phyloP scores from a whole-genome alignment of 257 asterid genomes.

The Lithospermum erythrorhizon region DNA sequence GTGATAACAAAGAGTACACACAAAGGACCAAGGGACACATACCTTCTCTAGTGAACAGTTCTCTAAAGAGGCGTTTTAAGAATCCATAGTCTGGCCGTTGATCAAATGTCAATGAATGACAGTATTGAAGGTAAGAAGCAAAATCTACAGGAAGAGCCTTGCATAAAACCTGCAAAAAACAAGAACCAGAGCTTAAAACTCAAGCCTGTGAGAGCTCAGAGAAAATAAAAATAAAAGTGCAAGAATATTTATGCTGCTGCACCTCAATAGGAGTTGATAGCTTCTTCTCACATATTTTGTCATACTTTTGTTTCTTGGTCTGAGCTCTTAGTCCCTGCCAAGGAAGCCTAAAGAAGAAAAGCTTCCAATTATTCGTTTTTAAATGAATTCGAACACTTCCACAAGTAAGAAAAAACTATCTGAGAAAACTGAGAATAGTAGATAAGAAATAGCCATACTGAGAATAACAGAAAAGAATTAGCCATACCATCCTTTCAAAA shows the following conservation, averaged over 20 bases:
- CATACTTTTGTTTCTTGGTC: slow-evolving; percentile 34
- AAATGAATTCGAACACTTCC: background rate
- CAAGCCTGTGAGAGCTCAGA: background rate
- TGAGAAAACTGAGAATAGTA: background rate
- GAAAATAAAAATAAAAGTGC: no score
- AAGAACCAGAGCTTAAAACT: background rate
- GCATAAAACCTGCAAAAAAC: slow-evolving; percentile 22
- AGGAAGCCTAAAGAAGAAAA: slow-evolving; percentile 25
- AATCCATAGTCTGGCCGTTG: slow-evolving; percentile 34
- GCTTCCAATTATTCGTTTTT: background rate
- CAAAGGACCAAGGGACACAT: background rate
- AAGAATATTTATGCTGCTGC: background rate
- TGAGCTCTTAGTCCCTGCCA: slow-evolving; percentile 41
- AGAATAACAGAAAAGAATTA: background rate
- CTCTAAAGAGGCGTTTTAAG: slow-evolving; percentile 31
- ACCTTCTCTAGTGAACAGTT: slow-evolving; percentile 27
- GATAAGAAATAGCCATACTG: slow-evolving; percentile 6
- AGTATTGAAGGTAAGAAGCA: slow-evolving; percentile 34
- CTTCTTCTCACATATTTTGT: slow-evolving; percentile 33
- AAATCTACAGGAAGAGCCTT: slow-evolving; percentile 32
- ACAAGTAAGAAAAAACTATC: background rate
- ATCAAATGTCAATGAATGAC: slow-evolving; percentile 32
- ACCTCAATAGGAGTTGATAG: slow-evolving; percentile 39
- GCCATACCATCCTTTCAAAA: slow-evolving; percentile 33
- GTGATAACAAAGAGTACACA: background rate